Base-by-base conservation (phyloP, 129 eudicot species). In the Calendula officinalis region DNA sequence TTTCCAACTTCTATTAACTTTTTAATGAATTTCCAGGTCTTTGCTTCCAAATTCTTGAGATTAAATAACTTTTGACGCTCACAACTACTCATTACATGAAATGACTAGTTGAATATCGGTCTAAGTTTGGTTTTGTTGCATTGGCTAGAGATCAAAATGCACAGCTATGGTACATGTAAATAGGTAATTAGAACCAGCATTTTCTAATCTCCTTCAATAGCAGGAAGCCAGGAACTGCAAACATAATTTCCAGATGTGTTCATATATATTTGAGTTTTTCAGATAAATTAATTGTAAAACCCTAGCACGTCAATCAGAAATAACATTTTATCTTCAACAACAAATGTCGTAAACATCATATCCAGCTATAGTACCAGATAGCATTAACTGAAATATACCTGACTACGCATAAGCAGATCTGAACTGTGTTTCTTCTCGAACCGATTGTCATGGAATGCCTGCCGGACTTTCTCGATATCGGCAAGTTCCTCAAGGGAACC, bases 391-490 rank as follows among this genome's bases (percentile, higher is more conserved):
- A 43, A 12, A 10, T 12, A 62, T 33, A 86, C 99, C 82, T 94
- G 99, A 66, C 60, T 51, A 41, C 99, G 87, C 99, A 94, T 94
- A 51, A 94, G 84, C 58, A 88, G 85, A 88, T 94, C 99, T 10
- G 96, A 56, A 62, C 96, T 88, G 63, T 94, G 99, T 62, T 82
- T 88, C 56, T 77, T 72, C 56, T 75, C 81, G 48, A 85, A 88
- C 0, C 96, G 89, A 55, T 83, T 68, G 1, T 58, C 71, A 38
- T 71, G 82, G 37, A 83, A 94, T 16, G 74, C 27, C 47, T 79
- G 71, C 0, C 95, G 89, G 39, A 75, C 72, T 41, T 80, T 78
- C 41, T 89, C 94, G 76, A 89, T 74, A 64, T 83, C 86, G 0
- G 80, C 90, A 12, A 80, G 76, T 38, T 89, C 97, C 32, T 78